Conservation (phyloP, 345 rosid species). For the Toxicodendron radicans region DNA sequence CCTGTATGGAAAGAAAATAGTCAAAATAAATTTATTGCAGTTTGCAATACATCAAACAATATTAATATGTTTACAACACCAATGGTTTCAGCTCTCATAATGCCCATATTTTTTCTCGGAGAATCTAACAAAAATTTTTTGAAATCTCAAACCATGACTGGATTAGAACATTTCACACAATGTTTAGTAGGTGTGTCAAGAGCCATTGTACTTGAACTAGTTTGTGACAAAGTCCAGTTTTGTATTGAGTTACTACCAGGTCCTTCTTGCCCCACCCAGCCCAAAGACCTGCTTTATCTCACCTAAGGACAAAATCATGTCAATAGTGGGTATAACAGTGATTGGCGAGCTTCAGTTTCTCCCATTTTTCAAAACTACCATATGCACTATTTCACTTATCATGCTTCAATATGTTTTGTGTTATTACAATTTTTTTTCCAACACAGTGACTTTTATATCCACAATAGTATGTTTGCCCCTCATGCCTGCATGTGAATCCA, state of each 20-base stretch:
- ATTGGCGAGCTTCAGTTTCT: neutral
- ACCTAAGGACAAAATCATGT: neutral
- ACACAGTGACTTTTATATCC: neutral
- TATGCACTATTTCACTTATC: neutral
- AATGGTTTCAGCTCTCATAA: neutral
- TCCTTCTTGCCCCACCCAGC: neutral
- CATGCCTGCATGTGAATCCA: neutral
- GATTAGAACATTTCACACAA: neutral
- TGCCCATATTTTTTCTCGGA: neutral
- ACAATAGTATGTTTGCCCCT: neutral
- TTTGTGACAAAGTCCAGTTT: neutral
- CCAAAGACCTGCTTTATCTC: neutral
- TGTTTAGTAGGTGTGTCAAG: neutral
- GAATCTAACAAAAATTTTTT: neutral
- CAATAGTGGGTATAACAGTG: neutral
- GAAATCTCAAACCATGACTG: neutral
- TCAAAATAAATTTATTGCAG: conserved; percentile 16
- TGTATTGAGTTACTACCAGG: neutral
- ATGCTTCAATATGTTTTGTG: neutral
- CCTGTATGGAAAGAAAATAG: conserved; percentile 43
- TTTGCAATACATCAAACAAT: neutral
- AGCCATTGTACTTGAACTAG: neutral
- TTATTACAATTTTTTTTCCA: neutral
- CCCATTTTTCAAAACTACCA: neutral
- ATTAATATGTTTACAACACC: neutral